Conservation (phyloP, 1,139 yeast species). For the Candida gigantensis region DNA sequence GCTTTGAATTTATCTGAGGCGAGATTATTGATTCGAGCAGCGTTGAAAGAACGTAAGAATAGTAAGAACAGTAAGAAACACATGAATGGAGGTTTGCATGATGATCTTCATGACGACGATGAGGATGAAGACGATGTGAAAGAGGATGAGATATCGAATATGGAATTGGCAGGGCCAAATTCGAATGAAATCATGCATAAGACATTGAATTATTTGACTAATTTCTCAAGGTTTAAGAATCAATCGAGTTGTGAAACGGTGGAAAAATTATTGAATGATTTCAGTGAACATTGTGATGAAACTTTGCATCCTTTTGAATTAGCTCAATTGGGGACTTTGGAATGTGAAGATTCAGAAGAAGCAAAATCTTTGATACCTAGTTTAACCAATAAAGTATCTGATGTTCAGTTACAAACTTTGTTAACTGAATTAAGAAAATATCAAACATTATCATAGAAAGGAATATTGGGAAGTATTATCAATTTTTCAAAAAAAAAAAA, state of each 20-base stretch:
- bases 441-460: constrained; percentile 40
- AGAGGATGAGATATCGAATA: constrained; percentile 65
- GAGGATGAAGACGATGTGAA: constrained; percentile 46
- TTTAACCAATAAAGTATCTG: constrained; percentile 74
- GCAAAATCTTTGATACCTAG: constrained; percentile 94
- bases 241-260: constrained; percentile 93
- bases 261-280: constrained; percentile 74
- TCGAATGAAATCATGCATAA: constrained; percentile 78
- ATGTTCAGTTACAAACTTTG: constrained; percentile 82
- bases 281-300: constrained; percentile 57
- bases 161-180: constrained; percentile 67
- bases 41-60: constrained; percentile 71
- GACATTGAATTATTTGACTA: constrained; percentile 83
- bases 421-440: constrained; percentile 80
- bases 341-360: constrained; percentile 97
- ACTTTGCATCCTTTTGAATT: constrained; percentile 92
- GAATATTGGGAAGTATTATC: neutral
- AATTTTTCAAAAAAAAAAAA: constrained; percentile 1
- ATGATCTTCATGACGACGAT: constrained; percentile 33
- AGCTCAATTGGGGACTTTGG: constrained; percentile 90
- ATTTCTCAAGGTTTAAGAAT: constrained; percentile 87
- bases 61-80: constrained; percentile 8
- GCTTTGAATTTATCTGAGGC: constrained; percentile 90
- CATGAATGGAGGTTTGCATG: constrained; percentile 11
- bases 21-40: constrained; percentile 84